Evolutionary conservation across 306 rosid genomes (phyloP), one percentile per base, ranked within the genome.

Genomic region (Lagenaria siceraria): DNA sequence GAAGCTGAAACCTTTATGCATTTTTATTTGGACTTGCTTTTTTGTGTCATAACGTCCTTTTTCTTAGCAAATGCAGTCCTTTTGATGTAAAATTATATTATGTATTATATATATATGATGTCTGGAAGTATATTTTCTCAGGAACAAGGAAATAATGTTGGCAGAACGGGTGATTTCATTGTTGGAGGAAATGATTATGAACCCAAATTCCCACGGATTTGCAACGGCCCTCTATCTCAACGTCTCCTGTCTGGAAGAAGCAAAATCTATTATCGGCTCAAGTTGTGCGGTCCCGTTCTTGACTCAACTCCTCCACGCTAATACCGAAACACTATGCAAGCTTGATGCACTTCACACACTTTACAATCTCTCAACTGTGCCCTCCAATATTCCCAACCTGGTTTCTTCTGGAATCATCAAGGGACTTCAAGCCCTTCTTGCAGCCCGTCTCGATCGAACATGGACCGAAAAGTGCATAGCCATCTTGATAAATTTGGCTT

Each of bases 261-360:
- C 96, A 81, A 96, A 96, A 76, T 83, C 81, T 53, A 55, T 88
- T 78, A 91, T 96, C 80, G 97, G 96, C 73, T 81, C 70, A 76
- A 85, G 97, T 78, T 79, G 85, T 49, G 99, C 98, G 38, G 93
- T 89, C 56, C 91, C 85, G 56, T 90, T 88, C 88, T 87, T 96
- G 70, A 82, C 84, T 33, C 86, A 80, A 81, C 90, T 89, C 58
- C 99, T 91, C 81, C 86, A 78, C 74, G 82, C 81, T 12, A 75
- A 87, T 80, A 70, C 83, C 51, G 96, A 83, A 76, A 56, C 51
- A 73, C 93, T 82, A 77, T 89, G 96, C 91, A 90, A 89, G 85
- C 97, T 89, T 61, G 99, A 96, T 79, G 87, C 98, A 72, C 98
- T 96, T 59, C 92, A 89, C 64, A 83, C 99, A 24, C 93, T 96